phyloP scores from a whole-genome alignment of 2,329 filamentous ascomycete species.

The Calonectria hongkongensis region DNA sequence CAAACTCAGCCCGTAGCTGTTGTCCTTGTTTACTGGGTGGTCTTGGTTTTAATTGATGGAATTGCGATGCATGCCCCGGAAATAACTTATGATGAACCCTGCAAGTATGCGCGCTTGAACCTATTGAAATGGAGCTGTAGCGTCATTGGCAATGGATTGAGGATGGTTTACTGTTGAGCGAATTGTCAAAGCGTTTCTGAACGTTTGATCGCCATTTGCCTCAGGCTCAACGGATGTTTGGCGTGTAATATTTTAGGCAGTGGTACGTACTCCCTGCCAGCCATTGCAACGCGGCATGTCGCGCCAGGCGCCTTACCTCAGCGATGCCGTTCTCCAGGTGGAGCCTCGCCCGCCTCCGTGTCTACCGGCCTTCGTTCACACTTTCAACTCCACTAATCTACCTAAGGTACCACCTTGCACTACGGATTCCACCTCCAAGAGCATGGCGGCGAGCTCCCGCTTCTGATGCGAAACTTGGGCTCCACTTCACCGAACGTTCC shows the following conservation, averaged over 20 bases:
- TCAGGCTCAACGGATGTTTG: constrained; percentile 8
- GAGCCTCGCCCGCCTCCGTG: constrained; percentile 32
- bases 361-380: constrained; percentile 25
- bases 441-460: constrained; percentile 39
- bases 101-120: neutral
- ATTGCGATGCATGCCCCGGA: neutral
- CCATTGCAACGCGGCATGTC: constrained; percentile 12
- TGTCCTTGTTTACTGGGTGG: no score
- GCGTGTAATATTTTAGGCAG: constrained; percentile 12
- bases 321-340: constrained; percentile 32
- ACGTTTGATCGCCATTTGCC: constrained; percentile 8
- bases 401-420: constrained; percentile 42
- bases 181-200: constrained; percentile 16
- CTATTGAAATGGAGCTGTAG: neutral
- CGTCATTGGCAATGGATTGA: neutral
- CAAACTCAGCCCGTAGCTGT: neutral
- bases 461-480: constrained; percentile 38
- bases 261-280: constrained; percentile 13
- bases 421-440: constrained; percentile 40
- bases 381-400: constrained; percentile 43
- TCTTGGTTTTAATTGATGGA: neutral
- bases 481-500: constrained; percentile 37
- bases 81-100: neutral
- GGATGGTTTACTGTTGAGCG: neutral
- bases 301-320: constrained; percentile 36